These are phyloP conservation scores for Sanghuangporus sanghuang DNA, from an alignment of 1,284 basidiomycete genomes.

Conservation along the genomic window DNA sequence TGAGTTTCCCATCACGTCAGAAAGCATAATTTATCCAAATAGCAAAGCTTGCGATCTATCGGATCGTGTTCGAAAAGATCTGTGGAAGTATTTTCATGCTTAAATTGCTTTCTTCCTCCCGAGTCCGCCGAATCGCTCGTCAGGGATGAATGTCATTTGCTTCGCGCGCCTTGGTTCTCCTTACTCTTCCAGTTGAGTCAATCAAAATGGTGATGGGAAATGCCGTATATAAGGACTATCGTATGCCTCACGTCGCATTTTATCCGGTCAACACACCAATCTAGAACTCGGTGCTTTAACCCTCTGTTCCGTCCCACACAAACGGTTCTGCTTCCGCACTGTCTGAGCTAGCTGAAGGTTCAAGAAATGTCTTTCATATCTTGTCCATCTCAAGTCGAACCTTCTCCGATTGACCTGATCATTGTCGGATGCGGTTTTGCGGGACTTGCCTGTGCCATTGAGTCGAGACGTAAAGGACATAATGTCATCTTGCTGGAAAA, in stretches of 20 bases:
- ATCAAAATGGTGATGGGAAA: not conserved
- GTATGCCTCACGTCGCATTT: not conserved
- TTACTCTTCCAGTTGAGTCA: not conserved
- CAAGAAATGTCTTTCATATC: constrained; percentile 8
- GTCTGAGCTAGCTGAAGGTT: not conserved
- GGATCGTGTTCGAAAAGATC: not conserved
- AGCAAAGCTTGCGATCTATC: not conserved
- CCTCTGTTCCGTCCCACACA: not conserved
- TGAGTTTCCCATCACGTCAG: not conserved
- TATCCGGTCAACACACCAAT: not conserved
- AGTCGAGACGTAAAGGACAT: constrained; percentile 26
- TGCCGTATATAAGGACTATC: not conserved
- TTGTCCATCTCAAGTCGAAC: not conserved
- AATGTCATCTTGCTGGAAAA: constrained; percentile 27
- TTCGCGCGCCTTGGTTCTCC: not conserved
- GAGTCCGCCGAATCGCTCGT: constrained; percentile 7
- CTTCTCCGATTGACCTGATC: constrained; percentile 20
- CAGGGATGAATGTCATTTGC: not conserved
- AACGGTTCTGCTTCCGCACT: not conserved
- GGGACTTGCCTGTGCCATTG: constrained; percentile 29
- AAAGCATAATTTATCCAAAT: not conserved
- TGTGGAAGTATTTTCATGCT: not conserved
- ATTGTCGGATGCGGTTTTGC: constrained; percentile 28
- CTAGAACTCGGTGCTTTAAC: not conserved
- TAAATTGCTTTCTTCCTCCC: not conserved